Evolutionary conservation across 371 early-diverging fungal species (phyloP), one percentile per base, ranked within the genome.

Genomic region (Blakeslea trispora): DNA sequence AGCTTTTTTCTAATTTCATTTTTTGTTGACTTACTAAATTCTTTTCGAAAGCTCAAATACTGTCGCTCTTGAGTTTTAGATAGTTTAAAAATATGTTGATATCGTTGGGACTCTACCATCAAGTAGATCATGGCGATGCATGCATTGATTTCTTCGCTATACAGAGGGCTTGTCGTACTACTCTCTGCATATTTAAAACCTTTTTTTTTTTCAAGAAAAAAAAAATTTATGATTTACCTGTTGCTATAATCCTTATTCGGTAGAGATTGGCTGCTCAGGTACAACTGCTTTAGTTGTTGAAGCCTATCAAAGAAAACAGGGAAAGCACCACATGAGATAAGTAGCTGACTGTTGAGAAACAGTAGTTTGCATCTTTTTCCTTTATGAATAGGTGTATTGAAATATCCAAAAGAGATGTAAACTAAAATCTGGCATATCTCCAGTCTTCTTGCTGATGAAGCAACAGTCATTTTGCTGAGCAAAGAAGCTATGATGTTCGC

Each of bases 41-140:
- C 84, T 3, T 57, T 39, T 15, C 60, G 66, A 39, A 85, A 74
- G 17, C 13, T 37, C 11, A 14, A 13, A 37, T 37, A 37, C 3
- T 37, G 9, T 37, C 7, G 28, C 7, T 28, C 5, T 5, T 28
- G 28, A 28, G 11, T 37, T 37, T 37, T 11, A 37, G 13, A 37
- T 2, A 35, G 47, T 11, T 60, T 61, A 21, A 80, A 49, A 39
- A 28, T 63, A 4, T 4, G 10, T 15, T 50, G 50, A 18, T 72
- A 61, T 41, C 84, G 64, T 22, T 60, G 61, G 5, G 72, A 62
- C 52, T 84, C 84, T 11, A 89, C 50, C 22, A 88, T 51, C 59
- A 87, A 45, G 50, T 83, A 88, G 35, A 83, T 40, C 6, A 86
- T 51, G 32, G 85, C 79, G 42, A 90, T 69, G 61, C 80, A 84